Conservation (phyloP, 768 basidiomycete species). For the Lyophyllum decastes region DNA sequence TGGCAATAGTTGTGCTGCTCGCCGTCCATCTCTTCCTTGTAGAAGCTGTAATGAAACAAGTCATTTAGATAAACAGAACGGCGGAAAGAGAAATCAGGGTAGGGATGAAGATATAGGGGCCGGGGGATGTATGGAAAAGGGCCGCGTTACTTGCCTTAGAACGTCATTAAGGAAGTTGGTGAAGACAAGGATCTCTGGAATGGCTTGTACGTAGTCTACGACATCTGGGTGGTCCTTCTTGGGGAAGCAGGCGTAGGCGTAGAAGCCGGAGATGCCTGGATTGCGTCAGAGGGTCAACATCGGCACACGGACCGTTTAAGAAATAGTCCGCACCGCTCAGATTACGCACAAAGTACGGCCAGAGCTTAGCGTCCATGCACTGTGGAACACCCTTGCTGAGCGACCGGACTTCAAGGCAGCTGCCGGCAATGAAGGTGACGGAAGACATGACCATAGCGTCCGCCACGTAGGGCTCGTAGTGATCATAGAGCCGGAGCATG, state of each 20-base stretch:
- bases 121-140: too few relatives aligned
- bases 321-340: slow-evolving; percentile 1
- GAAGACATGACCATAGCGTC: slow-evolving; percentile 13
- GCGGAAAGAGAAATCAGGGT: too few relatives aligned
- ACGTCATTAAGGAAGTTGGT: slow-evolving; percentile 11
- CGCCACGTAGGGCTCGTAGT: slow-evolving; percentile 9
- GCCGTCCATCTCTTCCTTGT: slow-evolving; percentile 14
- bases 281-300: not conserved
- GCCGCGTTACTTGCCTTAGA: not conserved
- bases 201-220: slow-evolving; percentile 9
- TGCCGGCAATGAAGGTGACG: slow-evolving; percentile 11
- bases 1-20: slow-evolving; percentile 13
- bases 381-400: slow-evolving; percentile 3
- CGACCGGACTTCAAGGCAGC: slow-evolving; percentile 8
- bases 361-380: slow-evolving; percentile 9
- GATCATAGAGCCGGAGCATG: slow-evolving; percentile 11
- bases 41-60: not conserved
- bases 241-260: slow-evolving; percentile 10
- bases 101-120: too few relatives aligned
- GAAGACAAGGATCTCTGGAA: slow-evolving; percentile 10
- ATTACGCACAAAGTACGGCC: slow-evolving; percentile 9
- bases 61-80: too few relatives aligned
- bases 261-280: slow-evolving; percentile 6
- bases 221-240: slow-evolving; percentile 12
- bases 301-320: not conserved